phyloP scores from a whole-genome alignment of 2,329 filamentous ascomycete species.

The Aspergillus quadrilineatus region DNA sequence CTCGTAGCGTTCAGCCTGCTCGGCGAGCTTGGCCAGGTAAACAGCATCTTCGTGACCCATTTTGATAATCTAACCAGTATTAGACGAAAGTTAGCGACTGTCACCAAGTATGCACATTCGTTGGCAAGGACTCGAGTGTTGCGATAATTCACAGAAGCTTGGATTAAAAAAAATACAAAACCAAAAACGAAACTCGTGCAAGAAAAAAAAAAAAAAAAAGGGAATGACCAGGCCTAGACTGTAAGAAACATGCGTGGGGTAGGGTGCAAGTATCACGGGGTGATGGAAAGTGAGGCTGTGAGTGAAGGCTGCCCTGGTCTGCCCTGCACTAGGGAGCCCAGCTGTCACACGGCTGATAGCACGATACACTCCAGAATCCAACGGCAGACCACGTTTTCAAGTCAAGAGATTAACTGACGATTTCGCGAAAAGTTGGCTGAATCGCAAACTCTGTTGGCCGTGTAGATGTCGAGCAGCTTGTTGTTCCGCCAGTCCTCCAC shows the following conservation, averaged over 20 bases:
- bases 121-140: background rate
- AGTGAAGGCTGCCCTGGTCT: slow-evolving; percentile 15
- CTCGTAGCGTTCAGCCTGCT: slow-evolving; percentile 99
- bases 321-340: slow-evolving; percentile 9
- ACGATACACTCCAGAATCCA: slow-evolving; percentile 4
- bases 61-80: slow-evolving; percentile 50
- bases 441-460: slow-evolving; percentile 11
- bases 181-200: background rate
- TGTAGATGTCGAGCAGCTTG: background rate
- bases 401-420: background rate
- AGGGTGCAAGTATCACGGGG: slow-evolving; percentile 21
- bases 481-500: slow-evolving; percentile 14
- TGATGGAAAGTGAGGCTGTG: slow-evolving; percentile 22
- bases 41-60: slow-evolving; percentile 99
- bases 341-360: slow-evolving; percentile 11
- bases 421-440: background rate
- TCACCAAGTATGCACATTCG: background rate
- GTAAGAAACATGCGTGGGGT: slow-evolving; percentile 18
- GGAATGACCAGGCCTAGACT: slow-evolving; percentile 5
- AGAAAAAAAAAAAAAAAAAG: slow-evolving; percentile 2
- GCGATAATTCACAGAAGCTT: slow-evolving; percentile 1
- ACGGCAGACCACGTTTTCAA: background rate
- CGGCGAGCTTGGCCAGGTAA: slow-evolving; percentile 99
- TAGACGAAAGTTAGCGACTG: slow-evolving; percentile 3
- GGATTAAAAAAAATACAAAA: slow-evolving; percentile 3